Percentiles rank a stretch among this genome's conserved stretches.
These are phyloP conservation scores for Phytopythium cucurbitacearum DNA, from an alignment of 352 stramenopile species.

Conservation along the genomic window DNA sequence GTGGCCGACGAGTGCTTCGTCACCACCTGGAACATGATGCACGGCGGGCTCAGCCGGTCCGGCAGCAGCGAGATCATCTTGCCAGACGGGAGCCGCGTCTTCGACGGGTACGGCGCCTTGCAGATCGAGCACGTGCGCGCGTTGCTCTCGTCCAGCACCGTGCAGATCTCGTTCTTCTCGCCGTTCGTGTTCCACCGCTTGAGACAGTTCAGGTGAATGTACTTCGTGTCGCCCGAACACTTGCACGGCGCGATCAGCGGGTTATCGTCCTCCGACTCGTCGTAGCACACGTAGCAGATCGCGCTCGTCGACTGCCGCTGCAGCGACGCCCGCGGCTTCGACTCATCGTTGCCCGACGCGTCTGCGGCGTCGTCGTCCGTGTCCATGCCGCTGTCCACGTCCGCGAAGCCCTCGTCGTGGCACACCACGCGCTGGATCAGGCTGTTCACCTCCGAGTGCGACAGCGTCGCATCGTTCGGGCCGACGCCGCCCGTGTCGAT, in stretches of 20 bases:
- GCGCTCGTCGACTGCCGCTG: slow-evolving; percentile 74
- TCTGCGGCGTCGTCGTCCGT: slow-evolving; percentile 85
- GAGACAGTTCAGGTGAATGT: slow-evolving; percentile 95
- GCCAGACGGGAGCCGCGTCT: slow-evolving; percentile 65
- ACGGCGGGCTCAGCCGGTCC: slow-evolving; percentile 64
- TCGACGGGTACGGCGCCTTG: slow-evolving; percentile 81
- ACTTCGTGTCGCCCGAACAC: slow-evolving; percentile 93
- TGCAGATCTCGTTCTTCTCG: slow-evolving; percentile 88
- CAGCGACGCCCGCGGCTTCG: slow-evolving; percentile 62
- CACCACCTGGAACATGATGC: slow-evolving; percentile 88
- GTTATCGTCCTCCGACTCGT: slow-evolving; percentile 85
- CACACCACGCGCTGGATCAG: slow-evolving; percentile 81
- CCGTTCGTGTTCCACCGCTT: slow-evolving; percentile 93
- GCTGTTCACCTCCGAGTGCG: slow-evolving; percentile 67
- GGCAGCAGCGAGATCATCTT: slow-evolving; percentile 75
- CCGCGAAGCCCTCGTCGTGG: slow-evolving; percentile 70
- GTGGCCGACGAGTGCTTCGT: slow-evolving; percentile 86
- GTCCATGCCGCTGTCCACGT: slow-evolving; percentile 81
- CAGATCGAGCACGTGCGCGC: slow-evolving; percentile 84
- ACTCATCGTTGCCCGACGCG: slow-evolving; percentile 79
- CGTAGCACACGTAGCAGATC: slow-evolving; percentile 87
- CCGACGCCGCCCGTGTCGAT: slow-evolving; percentile 73
- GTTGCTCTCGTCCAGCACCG: slow-evolving; percentile 80
- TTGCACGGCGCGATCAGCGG: slow-evolving; percentile 94
- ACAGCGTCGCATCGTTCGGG: slow-evolving; percentile 68